Percentiles rank a stretch among this genome's conserved stretches.
Conservation (phyloP, 2,329 filamentous ascomycete species). For the Rhynchosporium graminicola region DNA sequence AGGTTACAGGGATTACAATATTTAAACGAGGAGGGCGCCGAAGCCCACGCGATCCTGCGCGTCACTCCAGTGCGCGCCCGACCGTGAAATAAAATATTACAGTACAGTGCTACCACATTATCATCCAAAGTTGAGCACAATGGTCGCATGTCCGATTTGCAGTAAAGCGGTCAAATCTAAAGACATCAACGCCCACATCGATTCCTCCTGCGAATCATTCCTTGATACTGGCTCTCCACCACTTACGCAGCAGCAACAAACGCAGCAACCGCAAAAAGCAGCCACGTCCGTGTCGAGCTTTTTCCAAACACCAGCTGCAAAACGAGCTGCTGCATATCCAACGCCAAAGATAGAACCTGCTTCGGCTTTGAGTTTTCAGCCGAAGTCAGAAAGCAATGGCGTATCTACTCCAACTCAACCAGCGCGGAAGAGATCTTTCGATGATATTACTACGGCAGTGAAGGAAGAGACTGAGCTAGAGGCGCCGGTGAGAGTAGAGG, state of each 20-base stretch:
- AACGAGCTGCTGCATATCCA: constrained; percentile 46
- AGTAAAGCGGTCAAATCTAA: constrained; percentile 67
- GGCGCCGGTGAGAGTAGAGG: constrained; percentile 8
- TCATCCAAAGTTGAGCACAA: constrained; percentile 16
- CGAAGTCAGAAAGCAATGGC: constrained; percentile 40
- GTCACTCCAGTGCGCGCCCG: too few species aligned
- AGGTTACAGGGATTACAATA: too few species aligned
- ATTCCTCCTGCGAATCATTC: constrained; percentile 74
- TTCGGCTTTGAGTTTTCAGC: constrained; percentile 40
- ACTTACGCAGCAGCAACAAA: constrained; percentile 42
- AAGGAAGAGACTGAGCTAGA: constrained; percentile 23
- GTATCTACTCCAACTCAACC: constrained; percentile 29
- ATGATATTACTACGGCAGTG: constrained; percentile 29
- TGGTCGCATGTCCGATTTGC: constrained; percentile 81
- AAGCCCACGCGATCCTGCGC: too few species aligned
- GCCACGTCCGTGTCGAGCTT: constrained; percentile 57
- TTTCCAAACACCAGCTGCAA: constrained; percentile 62
- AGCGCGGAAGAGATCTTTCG: constrained; percentile 39
- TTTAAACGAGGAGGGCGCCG: too few species aligned
- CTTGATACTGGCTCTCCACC: constrained; percentile 53
- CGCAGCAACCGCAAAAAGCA: constrained; percentile 41
- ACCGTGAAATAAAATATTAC: too few species aligned
- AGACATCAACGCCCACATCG: constrained; percentile 88
- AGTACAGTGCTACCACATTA: not conserved
- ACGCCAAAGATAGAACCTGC: constrained; percentile 39